Percentiles rank a stretch among this genome's conserved stretches.
Evolutionary conservation across 495 filamentous ascomycete species (phyloP).

Genomic region (Talaromyces wortmannii): DNA sequence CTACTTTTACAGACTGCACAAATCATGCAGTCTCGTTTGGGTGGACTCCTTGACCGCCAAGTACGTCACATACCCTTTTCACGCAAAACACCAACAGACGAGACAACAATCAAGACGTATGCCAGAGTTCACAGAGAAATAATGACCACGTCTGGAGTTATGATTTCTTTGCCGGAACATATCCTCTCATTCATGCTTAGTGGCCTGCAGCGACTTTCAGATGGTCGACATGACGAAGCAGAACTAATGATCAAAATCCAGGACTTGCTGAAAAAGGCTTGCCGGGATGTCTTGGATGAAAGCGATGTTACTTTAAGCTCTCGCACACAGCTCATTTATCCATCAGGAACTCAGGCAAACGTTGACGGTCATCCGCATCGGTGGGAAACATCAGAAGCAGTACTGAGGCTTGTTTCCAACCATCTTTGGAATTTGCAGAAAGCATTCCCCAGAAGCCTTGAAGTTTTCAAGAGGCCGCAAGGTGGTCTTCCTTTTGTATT

Average conservation of each 20-base stretch:
- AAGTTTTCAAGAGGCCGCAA: conserved; percentile 15
- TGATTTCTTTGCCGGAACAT: conserved; percentile 63
- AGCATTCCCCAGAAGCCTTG: conserved; percentile 25
- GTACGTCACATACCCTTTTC: conserved; percentile 59
- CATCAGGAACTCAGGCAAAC: conserved; percentile 45
- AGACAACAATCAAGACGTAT: conserved; percentile 5
- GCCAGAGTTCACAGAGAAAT: conserved; percentile 35
- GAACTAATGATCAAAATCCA: conserved; percentile 19
- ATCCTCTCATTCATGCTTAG: conserved; percentile 62
- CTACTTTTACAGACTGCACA: conserved; percentile 55
- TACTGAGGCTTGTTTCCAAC: conserved; percentile 37
- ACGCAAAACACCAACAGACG: conserved; percentile 26
- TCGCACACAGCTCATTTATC: conserved; percentile 59
- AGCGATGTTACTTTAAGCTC: conserved; percentile 56
- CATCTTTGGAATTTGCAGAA: conserved; percentile 13
- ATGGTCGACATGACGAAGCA: conserved; percentile 6
- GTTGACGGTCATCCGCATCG: conserved; percentile 52
- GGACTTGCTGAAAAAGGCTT: conserved; percentile 29
- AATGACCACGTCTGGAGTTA: conserved; percentile 36
- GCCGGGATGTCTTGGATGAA: conserved; percentile 56
- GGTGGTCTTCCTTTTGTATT: conserved; percentile 12
- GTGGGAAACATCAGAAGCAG: conserved; percentile 49
- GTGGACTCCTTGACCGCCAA: conserved; percentile 50
- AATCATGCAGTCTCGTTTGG: conserved; percentile 48
- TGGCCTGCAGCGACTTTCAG: conserved; percentile 45